Evolutionary conservation across 768 basidiomycete species (phyloP).

Genomic region (Mycena maculata): DNA sequence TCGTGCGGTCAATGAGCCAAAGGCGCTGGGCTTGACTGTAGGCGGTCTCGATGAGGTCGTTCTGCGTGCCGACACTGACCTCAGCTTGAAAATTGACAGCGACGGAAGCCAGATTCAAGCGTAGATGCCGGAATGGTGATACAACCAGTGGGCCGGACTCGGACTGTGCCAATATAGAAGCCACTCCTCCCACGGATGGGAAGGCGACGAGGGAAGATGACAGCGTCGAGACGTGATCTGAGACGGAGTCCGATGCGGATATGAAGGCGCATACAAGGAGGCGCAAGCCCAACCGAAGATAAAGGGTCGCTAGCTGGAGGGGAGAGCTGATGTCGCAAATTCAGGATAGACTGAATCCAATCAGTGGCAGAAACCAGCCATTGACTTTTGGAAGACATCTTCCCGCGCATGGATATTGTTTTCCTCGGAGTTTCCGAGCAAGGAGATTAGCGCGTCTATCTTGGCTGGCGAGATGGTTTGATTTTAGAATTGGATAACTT

Average conservation of each 20-base stretch:
- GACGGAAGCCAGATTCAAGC: conserved; percentile 62
- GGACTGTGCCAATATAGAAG: conserved; percentile 49
- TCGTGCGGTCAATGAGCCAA: conserved; percentile 86
- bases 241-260: no score
- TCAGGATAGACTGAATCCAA: conserved; percentile 75
- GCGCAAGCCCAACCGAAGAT: no score
- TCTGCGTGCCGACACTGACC: conserved; percentile 42
- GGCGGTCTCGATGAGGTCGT: conserved; percentile 55
- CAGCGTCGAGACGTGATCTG: conserved; percentile 39
- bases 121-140: conserved; percentile 57
- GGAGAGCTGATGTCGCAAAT: conserved; percentile 82
- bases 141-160: no score
- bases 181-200: conserved; percentile 62
- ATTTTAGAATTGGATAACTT: no score
- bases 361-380: conserved; percentile 81
- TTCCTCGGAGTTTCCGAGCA: no score
- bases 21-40: conserved; percentile 82
- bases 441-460: no score
- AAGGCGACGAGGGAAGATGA: conserved; percentile 59
- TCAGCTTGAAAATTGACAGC: conserved; percentile 58
- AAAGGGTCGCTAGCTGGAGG: no score
- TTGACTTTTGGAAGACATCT: conserved; percentile 80
- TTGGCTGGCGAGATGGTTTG: no score
- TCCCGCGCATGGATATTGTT: conserved; percentile 67
- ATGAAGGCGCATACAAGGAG: no score